Evolutionary conservation across 225 moss, liverwort and hornwort genomes (phyloP), one percentile per base, ranked within the genome.

Genomic region (Lunularia cruciata): DNA sequence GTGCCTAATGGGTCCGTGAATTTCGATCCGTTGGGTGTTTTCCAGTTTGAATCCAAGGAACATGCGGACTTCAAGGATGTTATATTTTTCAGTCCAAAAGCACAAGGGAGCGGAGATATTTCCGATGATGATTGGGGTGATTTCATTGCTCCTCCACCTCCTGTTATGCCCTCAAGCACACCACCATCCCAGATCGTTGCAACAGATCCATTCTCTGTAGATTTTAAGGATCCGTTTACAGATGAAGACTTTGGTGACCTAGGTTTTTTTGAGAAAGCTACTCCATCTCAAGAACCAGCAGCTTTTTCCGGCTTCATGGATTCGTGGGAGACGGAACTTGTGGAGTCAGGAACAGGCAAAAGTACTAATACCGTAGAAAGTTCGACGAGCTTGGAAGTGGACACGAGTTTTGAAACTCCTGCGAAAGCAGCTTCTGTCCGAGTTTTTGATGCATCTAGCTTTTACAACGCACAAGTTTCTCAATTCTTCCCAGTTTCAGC

Each of bases 121-220:
- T 71, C 71, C 35, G 71, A 71, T 35, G 71, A 71, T 48, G 71
- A 71, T 60, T 71, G 71, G 71, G 71, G 71, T 33, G 71, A 71
- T 59, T 71, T 71, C 46, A 60, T 71, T 37, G 71, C 71, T 15
- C 71, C 61, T 0, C 71, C 60, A 16, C 71, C 71, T 34, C 71
- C 71, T 47, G 43, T 71, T 10, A 5, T 25, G 4, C 9, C 22
- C n/a, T 31, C 38, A 37, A 6, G 10, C 11, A 30, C 27, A 7
- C 42, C 43, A 18, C 1, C 30, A 32, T 11, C 8, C 20, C 27
- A 16, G 19, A 32, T 47, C 30, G 30, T 19, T 47, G 30, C 16
- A 16, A 12, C 47, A 33, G 52, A 53, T 35, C 35, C 52, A 9
- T 52, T 37, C 8, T n/a, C 26, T 8, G 6, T 59, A 30, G 38